These are phyloP conservation scores for Kwoniella europaea DNA, from an alignment of 768 basidiomycete genomes.

Conservation along the genomic window DNA sequence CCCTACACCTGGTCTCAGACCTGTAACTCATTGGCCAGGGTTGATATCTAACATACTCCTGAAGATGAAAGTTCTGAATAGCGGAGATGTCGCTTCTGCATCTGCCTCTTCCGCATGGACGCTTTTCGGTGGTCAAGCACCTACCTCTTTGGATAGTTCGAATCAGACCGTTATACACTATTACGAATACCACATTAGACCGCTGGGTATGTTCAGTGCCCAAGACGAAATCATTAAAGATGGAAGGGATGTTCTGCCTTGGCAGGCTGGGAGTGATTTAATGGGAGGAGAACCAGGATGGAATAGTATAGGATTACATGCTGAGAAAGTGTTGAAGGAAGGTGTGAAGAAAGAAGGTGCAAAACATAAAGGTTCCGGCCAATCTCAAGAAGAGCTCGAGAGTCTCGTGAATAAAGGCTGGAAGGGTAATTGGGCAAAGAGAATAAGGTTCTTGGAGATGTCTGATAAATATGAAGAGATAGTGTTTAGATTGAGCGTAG, in stretches of 20 bases:
- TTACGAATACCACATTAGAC: constrained; percentile 44
- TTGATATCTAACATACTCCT: constrained; percentile 29
- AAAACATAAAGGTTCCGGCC: constrained; percentile 16
- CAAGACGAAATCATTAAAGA: constrained; percentile 34
- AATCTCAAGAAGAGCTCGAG: constrained; percentile 21
- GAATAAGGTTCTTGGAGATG: constrained; percentile 32
- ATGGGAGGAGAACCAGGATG: constrained; percentile 43
- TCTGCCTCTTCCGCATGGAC: constrained; percentile 27
- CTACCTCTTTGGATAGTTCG: neutral
- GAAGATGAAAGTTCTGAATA: constrained; percentile 6
- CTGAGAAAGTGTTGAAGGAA: constrained; percentile 24
- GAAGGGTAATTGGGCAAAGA: constrained; percentile 35
- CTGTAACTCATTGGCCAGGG: constrained; percentile 51
- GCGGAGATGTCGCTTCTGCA: constrained; percentile 19
- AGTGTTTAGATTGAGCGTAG: constrained; percentile 36
- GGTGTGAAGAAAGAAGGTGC: constrained; percentile 28
- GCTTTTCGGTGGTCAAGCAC: constrained; percentile 18
- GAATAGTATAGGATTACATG: constrained; percentile 36
- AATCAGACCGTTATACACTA: constrained; percentile 13
- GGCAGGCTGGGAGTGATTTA: constrained; percentile 41
- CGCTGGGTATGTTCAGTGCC: constrained; percentile 41
- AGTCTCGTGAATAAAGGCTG: constrained; percentile 15
- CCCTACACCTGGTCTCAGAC: constrained; percentile 2
- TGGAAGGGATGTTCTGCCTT: constrained; percentile 39
- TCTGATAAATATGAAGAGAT: constrained; percentile 36